Conservation (phyloP, 1,284 basidiomycete genomes). For the Trichosporon coremiiforme region DNA sequence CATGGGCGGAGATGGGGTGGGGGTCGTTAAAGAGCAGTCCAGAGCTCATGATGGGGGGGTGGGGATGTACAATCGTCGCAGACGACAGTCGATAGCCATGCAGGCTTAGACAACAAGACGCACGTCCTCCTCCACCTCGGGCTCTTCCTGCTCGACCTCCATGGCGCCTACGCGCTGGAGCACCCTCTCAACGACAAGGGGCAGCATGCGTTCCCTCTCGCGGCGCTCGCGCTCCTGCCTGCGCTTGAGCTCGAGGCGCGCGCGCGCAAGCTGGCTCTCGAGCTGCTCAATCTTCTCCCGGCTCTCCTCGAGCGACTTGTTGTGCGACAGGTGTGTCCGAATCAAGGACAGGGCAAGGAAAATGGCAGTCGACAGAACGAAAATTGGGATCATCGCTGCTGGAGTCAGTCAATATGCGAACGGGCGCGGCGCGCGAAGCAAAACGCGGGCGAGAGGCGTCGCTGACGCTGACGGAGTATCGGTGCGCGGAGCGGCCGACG, state of each 20-base stretch:
- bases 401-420: conserved; percentile 19
- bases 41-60: not conserved
- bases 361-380: conserved; percentile 52
- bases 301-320: conserved; percentile 46
- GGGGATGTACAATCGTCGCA: not conserved
- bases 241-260: conserved; percentile 38
- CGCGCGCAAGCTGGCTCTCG: conserved; percentile 44
- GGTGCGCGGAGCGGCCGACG: too few relatives aligned
- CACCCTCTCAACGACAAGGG: conserved; percentile 51
- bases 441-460: too few relatives aligned
- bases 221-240: conserved; percentile 42
- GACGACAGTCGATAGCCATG: not conserved
- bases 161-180: conserved; percentile 49
- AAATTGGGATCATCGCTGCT: conserved; percentile 55
- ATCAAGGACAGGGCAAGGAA: conserved; percentile 52
- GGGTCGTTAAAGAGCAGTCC: not conserved
- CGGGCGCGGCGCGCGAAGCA: not conserved
- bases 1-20: not conserved
- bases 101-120: conserved; percentile 23
- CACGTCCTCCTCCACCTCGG: conserved; percentile 39
- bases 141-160: conserved; percentile 35
- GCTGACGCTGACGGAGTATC: too few relatives aligned
- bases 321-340: conserved; percentile 50
- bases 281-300: conserved; percentile 46
- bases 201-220: conserved; percentile 51